Evolutionary conservation across 1,139 yeast genomes (phyloP), one percentile per base, ranked within the genome.

Genomic region (Lodderomyces metapsilosis): DNA sequence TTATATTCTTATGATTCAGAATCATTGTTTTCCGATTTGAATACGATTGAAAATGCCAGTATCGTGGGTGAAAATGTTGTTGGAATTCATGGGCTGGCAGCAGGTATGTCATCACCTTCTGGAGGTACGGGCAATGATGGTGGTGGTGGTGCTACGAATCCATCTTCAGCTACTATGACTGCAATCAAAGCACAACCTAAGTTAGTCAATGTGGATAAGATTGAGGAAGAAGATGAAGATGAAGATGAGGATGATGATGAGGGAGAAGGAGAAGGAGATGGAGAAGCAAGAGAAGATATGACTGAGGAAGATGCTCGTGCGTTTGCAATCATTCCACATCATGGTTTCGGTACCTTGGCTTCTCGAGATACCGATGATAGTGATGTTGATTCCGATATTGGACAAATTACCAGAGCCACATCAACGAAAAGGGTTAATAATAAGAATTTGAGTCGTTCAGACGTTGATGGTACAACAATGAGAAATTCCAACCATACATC

Each of bases 141-240:
- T 48, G 57, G 58, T 39, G 54, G 54, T 36, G 53, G 48, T 34
- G 41, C 20, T 27, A 13, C 24, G 6, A 37, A 31, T 20, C 4
- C 16, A 23, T 16, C n/a, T 6, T 13, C 48, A 50, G 52, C 51
- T 12, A 78, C 83, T 36, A 80, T 79, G 56, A 82, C 87, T 0
- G 91, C 91, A 4, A 80, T 84, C 42, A 76, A 80, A 51, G 91
- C 84, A 2, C 84, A 76, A 51, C 89, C 92, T 1, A 68, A 76
- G 47, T 65, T 84, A 48, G 84, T 85, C 21, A 74, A 77, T 41
- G 78, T 82, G 12, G 76, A 70, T 34, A 66, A 74, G 44, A 76
- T 76, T 43, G 74, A 68, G 25, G 80, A 75, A 52, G 77, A 69
- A 41, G 74, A 75, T 32, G 80, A 69, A 50, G 78, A 71, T 20